phyloP scores from a whole-genome alignment of 768 basidiomycete genomes.

The Auricularia auricula-judae region DNA sequence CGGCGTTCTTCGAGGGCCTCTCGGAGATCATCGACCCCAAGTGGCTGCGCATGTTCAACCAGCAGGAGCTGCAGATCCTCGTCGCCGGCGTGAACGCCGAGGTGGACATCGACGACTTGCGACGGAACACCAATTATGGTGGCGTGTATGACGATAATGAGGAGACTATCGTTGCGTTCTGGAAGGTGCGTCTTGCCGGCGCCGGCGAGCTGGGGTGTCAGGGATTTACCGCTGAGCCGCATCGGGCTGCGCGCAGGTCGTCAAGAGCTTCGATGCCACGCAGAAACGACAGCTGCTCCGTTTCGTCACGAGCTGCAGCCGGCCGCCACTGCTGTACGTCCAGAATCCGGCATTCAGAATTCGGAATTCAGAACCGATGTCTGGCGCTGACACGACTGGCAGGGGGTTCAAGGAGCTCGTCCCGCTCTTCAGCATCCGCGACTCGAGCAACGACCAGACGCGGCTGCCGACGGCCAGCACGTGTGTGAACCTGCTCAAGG shows the following conservation, averaged over 20 bases:
- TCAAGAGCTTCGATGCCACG: conserved; percentile 68
- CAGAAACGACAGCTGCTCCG: conserved; percentile 68
- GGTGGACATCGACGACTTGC: conserved; percentile 75
- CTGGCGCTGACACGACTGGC: neutral
- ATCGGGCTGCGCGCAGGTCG: conserved; percentile 36
- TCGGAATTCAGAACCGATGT: too few species aligned
- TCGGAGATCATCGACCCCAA: conserved; percentile 86
- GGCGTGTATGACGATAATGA: conserved; percentile 66
- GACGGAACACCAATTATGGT: conserved; percentile 68
- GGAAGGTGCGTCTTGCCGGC: conserved; percentile 37
- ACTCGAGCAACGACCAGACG: conserved; percentile 59
- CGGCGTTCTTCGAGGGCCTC: conserved; percentile 84
- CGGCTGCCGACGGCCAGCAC: conserved; percentile 72
- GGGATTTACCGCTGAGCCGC: conserved; percentile 2
- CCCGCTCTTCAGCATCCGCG: conserved; percentile 83
- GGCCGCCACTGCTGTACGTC: conserved; percentile 74
- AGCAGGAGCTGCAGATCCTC: conserved; percentile 86
- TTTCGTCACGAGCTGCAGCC: conserved; percentile 88
- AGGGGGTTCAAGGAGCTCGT: conserved; percentile 80
- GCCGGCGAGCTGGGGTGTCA: neutral
- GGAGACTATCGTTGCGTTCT: conserved; percentile 65
- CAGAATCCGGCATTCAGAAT: neutral
- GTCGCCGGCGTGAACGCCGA: conserved; percentile 82
- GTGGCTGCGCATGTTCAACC: conserved; percentile 95
- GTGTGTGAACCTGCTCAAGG: conserved; percentile 89